Conservation (phyloP, 129 eudicot species). For the Mikania micrantha region DNA sequence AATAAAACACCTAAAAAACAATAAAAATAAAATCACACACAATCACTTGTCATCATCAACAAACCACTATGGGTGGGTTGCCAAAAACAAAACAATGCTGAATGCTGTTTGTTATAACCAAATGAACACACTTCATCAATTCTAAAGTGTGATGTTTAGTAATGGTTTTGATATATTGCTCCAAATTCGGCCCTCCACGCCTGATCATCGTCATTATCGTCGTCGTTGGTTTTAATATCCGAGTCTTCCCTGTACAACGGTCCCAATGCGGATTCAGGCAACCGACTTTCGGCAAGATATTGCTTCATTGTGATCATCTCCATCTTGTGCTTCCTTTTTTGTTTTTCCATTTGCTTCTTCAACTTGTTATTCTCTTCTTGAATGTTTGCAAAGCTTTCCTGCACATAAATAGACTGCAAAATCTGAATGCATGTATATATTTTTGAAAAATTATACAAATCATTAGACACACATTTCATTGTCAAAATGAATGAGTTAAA, state of each 20-base stretch:
- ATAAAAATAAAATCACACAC: not conserved
- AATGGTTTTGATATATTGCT: conserved; percentile 75
- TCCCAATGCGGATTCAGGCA: conserved; percentile 74
- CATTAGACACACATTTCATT: too few relatives aligned
- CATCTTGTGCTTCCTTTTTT: conserved; percentile 91
- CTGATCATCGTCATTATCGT: conserved; percentile 64
- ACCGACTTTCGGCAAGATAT: conserved; percentile 75
- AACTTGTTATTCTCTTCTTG: conserved; percentile 72
- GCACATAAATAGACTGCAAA: conserved; percentile 9
- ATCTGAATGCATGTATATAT: not conserved
- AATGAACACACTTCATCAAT: not conserved
- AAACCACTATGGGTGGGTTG: conserved; percentile 38
- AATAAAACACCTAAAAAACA: too few relatives aligned
- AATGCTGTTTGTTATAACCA: not conserved
- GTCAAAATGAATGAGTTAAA: too few relatives aligned
- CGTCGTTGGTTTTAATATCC: conserved; percentile 20
- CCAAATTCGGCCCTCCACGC: conserved; percentile 96
- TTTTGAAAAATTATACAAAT: too few relatives aligned
- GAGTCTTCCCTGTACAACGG: conserved; percentile 59
- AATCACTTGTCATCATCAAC: conserved; percentile 18
- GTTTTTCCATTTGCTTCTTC: conserved; percentile 70
- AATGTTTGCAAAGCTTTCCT: conserved; percentile 44
- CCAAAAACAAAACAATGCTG: conserved; percentile 13
- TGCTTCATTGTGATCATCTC: conserved; percentile 91
- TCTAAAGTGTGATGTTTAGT: conserved; percentile 8